Evolutionary conservation across 1,139 yeast species (phyloP).

Genomic region (Debaryomyces coudertii): DNA sequence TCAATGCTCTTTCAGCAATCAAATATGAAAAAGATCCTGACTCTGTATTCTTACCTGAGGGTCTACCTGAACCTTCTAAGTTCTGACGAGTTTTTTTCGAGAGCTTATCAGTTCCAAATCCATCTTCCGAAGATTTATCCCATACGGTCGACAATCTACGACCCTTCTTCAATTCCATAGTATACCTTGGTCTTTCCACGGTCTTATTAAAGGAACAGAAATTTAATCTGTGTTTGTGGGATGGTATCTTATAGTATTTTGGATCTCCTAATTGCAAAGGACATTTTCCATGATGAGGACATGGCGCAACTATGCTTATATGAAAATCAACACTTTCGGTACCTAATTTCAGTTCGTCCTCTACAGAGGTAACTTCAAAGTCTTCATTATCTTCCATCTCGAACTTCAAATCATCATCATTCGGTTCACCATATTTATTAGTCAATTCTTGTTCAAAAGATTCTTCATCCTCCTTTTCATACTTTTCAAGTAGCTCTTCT

Average conservation of each 20-base stretch:
- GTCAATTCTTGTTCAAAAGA: constrained; percentile 41
- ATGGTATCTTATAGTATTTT: constrained; percentile 62
- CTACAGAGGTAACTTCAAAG: constrained; percentile 39
- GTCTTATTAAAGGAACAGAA: constrained; percentile 81
- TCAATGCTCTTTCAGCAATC: constrained; percentile 62
- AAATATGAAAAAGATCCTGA: constrained; percentile 76
- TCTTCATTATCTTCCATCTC: constrained; percentile 49
- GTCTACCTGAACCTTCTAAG: constrained; percentile 70
- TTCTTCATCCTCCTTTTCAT: constrained; percentile 28
- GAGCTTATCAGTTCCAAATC: constrained; percentile 47
- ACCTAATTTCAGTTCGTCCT: constrained; percentile 17
- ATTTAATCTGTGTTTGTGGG: constrained; percentile 59
- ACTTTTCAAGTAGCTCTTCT: constrained; percentile 30
- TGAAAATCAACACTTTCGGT: constrained; percentile 50
- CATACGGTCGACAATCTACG: constrained; percentile 71
- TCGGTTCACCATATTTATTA: constrained; percentile 43
- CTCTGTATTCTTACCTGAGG: constrained; percentile 73
- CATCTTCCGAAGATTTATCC: constrained; percentile 59
- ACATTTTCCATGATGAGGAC: constrained; percentile 85
- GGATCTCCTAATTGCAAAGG: constrained; percentile 84
- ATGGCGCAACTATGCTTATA: constrained; percentile 78
- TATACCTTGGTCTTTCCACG: constrained; percentile 75
- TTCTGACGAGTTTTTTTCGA: constrained; percentile 29
- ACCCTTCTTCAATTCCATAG: constrained; percentile 84
- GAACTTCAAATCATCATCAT: constrained; percentile 49